phyloP scores from a whole-genome alignment of 2,329 filamentous ascomycete genomes.

The Aspergillus fructus region DNA sequence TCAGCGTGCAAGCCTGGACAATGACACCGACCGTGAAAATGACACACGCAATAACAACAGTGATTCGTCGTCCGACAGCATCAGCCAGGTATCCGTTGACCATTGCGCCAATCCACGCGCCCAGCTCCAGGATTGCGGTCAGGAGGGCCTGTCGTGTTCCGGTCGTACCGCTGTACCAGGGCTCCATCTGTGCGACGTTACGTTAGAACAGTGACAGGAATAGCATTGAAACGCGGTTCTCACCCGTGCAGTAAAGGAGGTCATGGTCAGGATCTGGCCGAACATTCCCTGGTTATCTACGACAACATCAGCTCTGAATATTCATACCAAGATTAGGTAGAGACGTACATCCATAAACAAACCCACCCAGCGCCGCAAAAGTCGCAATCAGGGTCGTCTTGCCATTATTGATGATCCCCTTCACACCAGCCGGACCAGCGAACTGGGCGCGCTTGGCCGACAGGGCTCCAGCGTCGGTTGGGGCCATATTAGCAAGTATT shows the following conservation, averaged over 20 bases:
- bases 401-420: not conserved
- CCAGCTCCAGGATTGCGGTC: conserved; percentile 43
- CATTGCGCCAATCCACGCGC: conserved; percentile 40
- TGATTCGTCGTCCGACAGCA: conserved; percentile 33
- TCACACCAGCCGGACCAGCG: not conserved
- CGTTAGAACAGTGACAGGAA: too few species aligned
- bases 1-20: conserved; percentile 35
- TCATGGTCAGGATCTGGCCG: conserved; percentile 62
- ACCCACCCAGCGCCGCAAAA: conserved; percentile 54
- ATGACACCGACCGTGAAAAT: conserved; percentile 40
- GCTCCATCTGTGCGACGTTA: conserved; percentile 26
- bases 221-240: too few species aligned
- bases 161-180: conserved; percentile 1
- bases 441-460: conserved; percentile 1
- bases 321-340: not conserved
- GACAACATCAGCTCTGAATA: not conserved
- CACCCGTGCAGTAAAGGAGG: conserved; percentile 47
- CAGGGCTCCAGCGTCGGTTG: not conserved
- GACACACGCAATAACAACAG: conserved; percentile 33
- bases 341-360: conserved; percentile 58
- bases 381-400: conserved; percentile 57
- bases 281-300: conserved; percentile 72
- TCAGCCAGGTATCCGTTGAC: conserved; percentile 40
- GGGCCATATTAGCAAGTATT: too few species aligned
- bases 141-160: conserved; percentile 29